Base-by-base conservation (phyloP, 345 rosid genomes). In the Euphorbia pulcherrima region DNA sequence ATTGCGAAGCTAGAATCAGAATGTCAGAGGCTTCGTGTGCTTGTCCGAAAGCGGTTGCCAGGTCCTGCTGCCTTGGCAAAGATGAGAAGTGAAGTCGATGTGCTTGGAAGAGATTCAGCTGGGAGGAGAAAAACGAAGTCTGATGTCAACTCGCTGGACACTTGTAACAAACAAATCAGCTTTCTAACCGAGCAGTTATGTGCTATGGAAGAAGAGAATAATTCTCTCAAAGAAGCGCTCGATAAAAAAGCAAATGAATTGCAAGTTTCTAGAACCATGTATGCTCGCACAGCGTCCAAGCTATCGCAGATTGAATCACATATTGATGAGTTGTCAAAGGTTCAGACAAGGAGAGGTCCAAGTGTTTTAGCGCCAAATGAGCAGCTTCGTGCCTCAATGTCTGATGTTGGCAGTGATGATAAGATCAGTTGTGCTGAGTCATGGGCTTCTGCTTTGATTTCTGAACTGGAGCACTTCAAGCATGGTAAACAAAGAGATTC, bases 1-100 rank as follows among this genome's bases (percentile, higher is more conserved):
- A 85, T 94, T 70, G 87, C 95, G 0, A 94, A 87, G 83, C 77
- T 94, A 40, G 97, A 94, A 83, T 75, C 89, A 51, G 99, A 94
- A 79, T 90, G 96, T 78, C 97, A 89, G 68, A 81, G 95, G 84
- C 77, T 94, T 57, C 87, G 96, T 28, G 51, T 89, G 35, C 81
- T 91, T 23, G 96, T 94, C 35, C 81, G 89, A 67, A 94, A 94
- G 80, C 80, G 92, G 50, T 78, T 90, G 68, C 97, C 97, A 0
- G 97, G 94, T 65, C 94, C 97, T 0, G 96, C 91, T 60, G 81
- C 96, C 53, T 3, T 90, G 77, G 83, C 89, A 1, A 88, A 90
- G 78, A 90, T 89, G 95, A 87, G 75, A 69, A 89, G 71, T 56
- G 97, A 93, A 77, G 97, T 83, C 67, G 96, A 89, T 73, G 72